Conservation (phyloP, 225 moss, liverwort and hornwort genomes). For the Thuidium tamariscinum region DNA sequence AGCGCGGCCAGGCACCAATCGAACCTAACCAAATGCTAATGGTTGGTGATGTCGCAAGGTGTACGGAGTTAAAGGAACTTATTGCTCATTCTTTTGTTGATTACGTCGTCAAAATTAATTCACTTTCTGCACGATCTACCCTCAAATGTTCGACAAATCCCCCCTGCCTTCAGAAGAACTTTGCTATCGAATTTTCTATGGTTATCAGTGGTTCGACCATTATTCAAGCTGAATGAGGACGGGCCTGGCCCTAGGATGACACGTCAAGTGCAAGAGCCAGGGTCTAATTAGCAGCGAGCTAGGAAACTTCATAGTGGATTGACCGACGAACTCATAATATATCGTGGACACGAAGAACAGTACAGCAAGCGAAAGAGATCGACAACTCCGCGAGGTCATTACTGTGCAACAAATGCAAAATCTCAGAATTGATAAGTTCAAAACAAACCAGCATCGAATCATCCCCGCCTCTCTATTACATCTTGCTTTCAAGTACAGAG, state of each 20-base stretch:
- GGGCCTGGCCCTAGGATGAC: too few species aligned
- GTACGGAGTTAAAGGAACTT: not conserved
- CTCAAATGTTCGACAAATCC: not conserved
- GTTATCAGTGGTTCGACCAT: too few species aligned
- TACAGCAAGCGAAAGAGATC: not conserved
- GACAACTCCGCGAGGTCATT: not conserved
- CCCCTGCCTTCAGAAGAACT: not conserved
- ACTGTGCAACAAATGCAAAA: not conserved
- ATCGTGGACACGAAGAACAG: not conserved
- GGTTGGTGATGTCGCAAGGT: not conserved
- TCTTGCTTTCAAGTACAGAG: not conserved
- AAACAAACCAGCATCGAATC: not conserved
- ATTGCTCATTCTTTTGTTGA: not conserved
- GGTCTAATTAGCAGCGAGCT: not conserved
- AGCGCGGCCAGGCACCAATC: not conserved
- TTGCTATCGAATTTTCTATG: too few species aligned
- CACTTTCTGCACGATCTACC: not conserved
- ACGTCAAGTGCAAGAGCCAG: not conserved
- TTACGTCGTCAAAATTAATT: not conserved
- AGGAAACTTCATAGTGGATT: not conserved
- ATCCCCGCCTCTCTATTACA: not conserved
- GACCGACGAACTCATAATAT: not conserved
- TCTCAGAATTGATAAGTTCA: not conserved
- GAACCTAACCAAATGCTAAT: not conserved
- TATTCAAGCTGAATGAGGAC: not conserved